These are phyloP conservation scores for Tulasnella sp. DNA, from an alignment of 768 basidiomycete genomes.

Conservation along the genomic window DNA sequence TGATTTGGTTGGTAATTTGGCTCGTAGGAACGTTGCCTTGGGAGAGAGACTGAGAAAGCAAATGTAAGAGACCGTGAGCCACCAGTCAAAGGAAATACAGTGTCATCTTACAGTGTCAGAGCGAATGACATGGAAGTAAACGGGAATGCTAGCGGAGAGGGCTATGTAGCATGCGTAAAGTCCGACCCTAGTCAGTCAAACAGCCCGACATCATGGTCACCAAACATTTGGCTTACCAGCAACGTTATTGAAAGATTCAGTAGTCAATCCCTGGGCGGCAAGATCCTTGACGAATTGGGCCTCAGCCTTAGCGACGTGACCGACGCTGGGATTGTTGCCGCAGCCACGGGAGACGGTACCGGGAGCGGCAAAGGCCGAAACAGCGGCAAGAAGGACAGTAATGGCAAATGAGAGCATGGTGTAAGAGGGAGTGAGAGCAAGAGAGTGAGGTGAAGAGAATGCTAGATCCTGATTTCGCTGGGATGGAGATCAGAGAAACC, in stretches of 20 bases:
- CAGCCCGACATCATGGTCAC: neutral
- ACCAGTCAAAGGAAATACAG: neutral
- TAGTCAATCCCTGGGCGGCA: neutral
- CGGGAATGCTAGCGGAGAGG: neutral
- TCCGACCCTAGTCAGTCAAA: neutral
- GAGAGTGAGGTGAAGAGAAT: neutral
- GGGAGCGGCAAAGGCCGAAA: neutral
- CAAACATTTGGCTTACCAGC: neutral
- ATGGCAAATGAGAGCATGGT: neutral
- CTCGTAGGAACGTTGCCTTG: neutral
- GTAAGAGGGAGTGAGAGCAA: neutral
- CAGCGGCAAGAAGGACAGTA: neutral
- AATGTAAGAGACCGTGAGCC: neutral
- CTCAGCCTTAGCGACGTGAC: slow-evolving; percentile 1
- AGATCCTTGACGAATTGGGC: neutral
- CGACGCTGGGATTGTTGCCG: neutral
- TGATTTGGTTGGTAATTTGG: slow-evolving; percentile 19
- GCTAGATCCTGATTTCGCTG: neutral
- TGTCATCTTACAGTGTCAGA: neutral
- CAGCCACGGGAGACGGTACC: neutral
- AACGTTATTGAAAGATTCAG: neutral
- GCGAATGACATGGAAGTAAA: slow-evolving; percentile 1
- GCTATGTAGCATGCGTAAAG: neutral
- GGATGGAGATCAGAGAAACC: neutral
- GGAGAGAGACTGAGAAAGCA: neutral